A percentile compares a stretch with the other conserved stretches of the same genome.
Conservation (phyloP, 2,329 filamentous ascomycete genomes). For the Aspergillus sp. region DNA sequence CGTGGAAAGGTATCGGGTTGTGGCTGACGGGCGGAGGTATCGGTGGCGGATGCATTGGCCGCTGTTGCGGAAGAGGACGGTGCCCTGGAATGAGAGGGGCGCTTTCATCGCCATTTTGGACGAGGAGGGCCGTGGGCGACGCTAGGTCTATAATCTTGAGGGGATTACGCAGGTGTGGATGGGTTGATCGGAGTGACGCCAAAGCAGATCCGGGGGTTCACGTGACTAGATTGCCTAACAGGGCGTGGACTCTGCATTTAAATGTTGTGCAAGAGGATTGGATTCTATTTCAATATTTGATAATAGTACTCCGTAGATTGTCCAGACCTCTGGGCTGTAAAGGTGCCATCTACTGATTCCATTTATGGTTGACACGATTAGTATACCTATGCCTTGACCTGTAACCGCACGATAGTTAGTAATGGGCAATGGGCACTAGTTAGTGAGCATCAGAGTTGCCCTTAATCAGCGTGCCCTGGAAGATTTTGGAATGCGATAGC, state of each 20-base stretch:
- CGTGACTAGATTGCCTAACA: background rate
- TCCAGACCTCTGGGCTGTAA: too few relatives aligned
- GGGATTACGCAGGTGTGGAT: background rate
- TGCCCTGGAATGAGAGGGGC: conserved; percentile 11
- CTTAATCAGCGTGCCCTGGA: background rate
- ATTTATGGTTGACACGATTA: too few relatives aligned
- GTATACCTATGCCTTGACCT: background rate
- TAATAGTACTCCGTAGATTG: too few relatives aligned
- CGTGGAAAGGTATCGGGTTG: conserved; percentile 27
- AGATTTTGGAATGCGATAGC: background rate
- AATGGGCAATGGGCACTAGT: background rate
- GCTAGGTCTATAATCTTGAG: background rate
- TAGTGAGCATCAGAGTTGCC: background rate
- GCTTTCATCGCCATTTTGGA: conserved; percentile 13
- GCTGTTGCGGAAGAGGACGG: conserved; percentile 27
- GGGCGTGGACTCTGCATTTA: background rate
- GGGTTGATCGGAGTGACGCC: background rate
- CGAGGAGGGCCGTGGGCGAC: background rate
- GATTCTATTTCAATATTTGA: background rate
- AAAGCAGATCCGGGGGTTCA: background rate
- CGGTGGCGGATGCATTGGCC: conserved; percentile 25
- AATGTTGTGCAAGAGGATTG: background rate
- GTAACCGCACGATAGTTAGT: background rate
- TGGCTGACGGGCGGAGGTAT: conserved; percentile 12
- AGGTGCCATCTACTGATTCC: too few relatives aligned